Conservation (phyloP, 1,284 basidiomycete genomes). For the Cutaneotrichosporon curvatum region DNA sequence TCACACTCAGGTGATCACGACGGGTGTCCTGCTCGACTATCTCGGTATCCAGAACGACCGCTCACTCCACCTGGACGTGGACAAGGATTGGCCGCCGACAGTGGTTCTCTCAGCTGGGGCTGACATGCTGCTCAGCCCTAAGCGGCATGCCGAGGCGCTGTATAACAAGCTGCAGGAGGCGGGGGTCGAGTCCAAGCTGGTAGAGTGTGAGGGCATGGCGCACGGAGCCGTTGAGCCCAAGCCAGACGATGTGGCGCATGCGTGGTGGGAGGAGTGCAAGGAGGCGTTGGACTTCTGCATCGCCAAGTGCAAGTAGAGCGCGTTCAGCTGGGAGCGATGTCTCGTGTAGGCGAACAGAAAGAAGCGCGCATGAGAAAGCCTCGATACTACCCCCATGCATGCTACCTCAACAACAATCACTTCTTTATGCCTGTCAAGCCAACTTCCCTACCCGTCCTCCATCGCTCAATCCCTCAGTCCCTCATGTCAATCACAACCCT, state of each 20-base stretch:
- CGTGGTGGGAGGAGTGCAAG: neutral
- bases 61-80: neutral
- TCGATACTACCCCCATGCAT: too few relatives aligned
- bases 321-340: neutral
- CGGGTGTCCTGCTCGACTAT: too few relatives aligned
- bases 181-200: neutral
- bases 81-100: neutral
- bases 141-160: neutral
- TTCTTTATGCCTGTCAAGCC: too few relatives aligned
- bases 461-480: too few relatives aligned
- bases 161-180: neutral
- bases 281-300: conserved; percentile 1
- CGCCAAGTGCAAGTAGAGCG: neutral
- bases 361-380: too few relatives aligned
- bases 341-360: too few relatives aligned
- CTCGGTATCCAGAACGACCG: neutral
- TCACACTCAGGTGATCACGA: too few relatives aligned
- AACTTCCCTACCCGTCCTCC: too few relatives aligned
- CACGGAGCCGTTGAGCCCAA: conserved; percentile 1
- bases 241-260: neutral
- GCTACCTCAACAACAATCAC: too few relatives aligned
- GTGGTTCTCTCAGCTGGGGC: neutral
- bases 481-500: neutral
- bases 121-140: conserved; percentile 1
- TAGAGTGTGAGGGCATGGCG: neutral